Base-by-base conservation (phyloP, 352 stramenopile species). In the Phytopythium helicoides region DNA sequence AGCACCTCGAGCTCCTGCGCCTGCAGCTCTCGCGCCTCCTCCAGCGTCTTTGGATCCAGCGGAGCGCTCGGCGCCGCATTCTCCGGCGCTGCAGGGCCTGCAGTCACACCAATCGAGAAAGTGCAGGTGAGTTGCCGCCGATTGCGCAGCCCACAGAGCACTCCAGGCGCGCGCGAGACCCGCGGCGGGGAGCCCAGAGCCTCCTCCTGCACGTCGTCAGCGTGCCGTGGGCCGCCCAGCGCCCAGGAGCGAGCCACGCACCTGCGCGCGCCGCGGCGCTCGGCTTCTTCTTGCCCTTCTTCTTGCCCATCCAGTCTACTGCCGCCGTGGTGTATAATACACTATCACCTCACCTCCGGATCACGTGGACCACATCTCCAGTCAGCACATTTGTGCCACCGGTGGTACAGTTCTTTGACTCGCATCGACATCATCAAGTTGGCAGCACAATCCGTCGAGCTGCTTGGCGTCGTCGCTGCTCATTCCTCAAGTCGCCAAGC, bases 211-310 rank as follows among this genome's bases (percentile, higher is more conserved):
- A n/a, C n/a, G n/a, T n/a, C n/a, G n/a, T n/a, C n/a, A n/a, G n/a
- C n/a, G n/a, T n/a, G n/a, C n/a, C n/a, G n/a, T n/a, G n/a, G n/a
- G n/a, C n/a, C n/a, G n/a, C n/a, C n/a, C n/a, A n/a, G n/a, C n/a
- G n/a, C n/a, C n/a, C n/a, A n/a, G n/a, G n/a, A n/a, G n/a, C n/a
- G n/a, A n/a, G n/a, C n/a, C n/a, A 54, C 35, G 23, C 25, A 50
- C 19, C 56, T 49, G n/a, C 31, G 18, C 14, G 26, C 25, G 52
- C 39, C 12, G 18, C 14, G 14, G 12, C 56, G 66, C 73, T n/a
- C n/a, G n/a, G 64, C 83, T 69, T 86, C 63, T 89, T 89, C 62
- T 86, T 89, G 33, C 56, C 73, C 57, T 92, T 94, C 76, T 92
- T 94, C 33, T 75, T 75, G 52, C 60, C 76, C 82, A 92, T 92